These are phyloP conservation scores for Rosa rugosa DNA, from an alignment of 306 rosid genomes.

Conservation along the genomic window DNA sequence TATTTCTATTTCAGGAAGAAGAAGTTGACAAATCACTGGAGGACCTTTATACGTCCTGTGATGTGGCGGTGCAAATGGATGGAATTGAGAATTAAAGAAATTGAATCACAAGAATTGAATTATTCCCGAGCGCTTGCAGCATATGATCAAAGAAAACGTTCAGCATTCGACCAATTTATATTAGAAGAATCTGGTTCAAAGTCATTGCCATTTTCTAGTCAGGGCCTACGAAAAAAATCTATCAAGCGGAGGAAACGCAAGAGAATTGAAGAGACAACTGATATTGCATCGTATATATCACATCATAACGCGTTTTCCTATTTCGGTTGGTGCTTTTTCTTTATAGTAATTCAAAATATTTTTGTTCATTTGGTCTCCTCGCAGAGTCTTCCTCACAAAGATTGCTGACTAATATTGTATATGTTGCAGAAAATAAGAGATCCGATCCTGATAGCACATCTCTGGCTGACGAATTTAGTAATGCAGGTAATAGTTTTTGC, in stretches of 20 bases:
- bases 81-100: constrained; percentile 70
- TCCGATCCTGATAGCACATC: constrained; percentile 51
- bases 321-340: constrained; percentile 52
- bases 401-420: constrained; percentile 21
- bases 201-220: constrained; percentile 61
- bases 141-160: constrained; percentile 49
- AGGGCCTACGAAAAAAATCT: constrained; percentile 36
- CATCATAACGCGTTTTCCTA: constrained; percentile 72
- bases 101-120: constrained; percentile 57
- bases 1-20: constrained; percentile 57
- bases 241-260: constrained; percentile 72
- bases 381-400: constrained; percentile 2
- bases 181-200: constrained; percentile 56
- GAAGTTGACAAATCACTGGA: constrained; percentile 87
- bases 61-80: constrained; percentile 96
- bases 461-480: constrained; percentile 50
- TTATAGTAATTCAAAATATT: neutral
- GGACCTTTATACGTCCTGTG: constrained; percentile 70
- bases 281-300: constrained; percentile 64
- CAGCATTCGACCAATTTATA: constrained; percentile 32
- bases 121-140: constrained; percentile 61
- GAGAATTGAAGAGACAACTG: constrained; percentile 70
- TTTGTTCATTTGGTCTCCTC: constrained; percentile 28
- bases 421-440: constrained; percentile 67
- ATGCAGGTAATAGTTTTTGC: constrained; percentile 56